Evolutionary conservation across 768 basidiomycete genomes (phyloP), one percentile per base, ranked within the genome.

Genomic region (Tubosaeta sp.): DNA sequence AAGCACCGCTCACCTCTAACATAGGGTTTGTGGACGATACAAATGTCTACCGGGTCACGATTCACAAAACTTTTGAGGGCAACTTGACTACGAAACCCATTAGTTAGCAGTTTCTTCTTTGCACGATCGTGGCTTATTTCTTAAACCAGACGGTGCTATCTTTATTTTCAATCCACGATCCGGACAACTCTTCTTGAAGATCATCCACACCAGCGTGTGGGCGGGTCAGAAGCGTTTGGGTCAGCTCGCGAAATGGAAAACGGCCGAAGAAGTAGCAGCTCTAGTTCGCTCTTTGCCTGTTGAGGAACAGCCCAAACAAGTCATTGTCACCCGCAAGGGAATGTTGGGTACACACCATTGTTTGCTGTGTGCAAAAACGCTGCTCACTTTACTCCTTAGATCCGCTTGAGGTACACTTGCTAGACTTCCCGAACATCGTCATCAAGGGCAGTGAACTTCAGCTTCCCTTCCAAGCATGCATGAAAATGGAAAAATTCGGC

Each of bases 401-500:
- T 70, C 91, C 91, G 35, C 84, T 98, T 50, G 97, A 98, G 77
- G 97, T 98, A 53, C 97, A 98, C 68, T 82, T 98, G 69, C 85
- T 99, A 57, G 97, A 99, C 74, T 99, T 99, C 86, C 97, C 97
- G 47, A 99, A 99, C 72, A 99, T 99, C 59, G 97, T 99, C 71
- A 99, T 99, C 78, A 98, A 98, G 75, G 97, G 97, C 52, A 94
- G 91, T 59, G 97, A 99, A 69, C 76, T 99, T 44, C 97, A 99
- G 64, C 76, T 98, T 52, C 97, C 97, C 0, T 99, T 99, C 94
- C 95, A 98, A 72, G 95, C 97, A 14, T 95, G 94, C 62, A 94
- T 99, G 91, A 98, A 98, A 78, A 95, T 98, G 88, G 97, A 99
- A 81, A 97, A 98, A 72, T 98, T 99, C 60, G 97, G 97, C 74